Evolutionary conservation across 768 basidiomycete species (phyloP).

Genomic region (Trametes meyenii): DNA sequence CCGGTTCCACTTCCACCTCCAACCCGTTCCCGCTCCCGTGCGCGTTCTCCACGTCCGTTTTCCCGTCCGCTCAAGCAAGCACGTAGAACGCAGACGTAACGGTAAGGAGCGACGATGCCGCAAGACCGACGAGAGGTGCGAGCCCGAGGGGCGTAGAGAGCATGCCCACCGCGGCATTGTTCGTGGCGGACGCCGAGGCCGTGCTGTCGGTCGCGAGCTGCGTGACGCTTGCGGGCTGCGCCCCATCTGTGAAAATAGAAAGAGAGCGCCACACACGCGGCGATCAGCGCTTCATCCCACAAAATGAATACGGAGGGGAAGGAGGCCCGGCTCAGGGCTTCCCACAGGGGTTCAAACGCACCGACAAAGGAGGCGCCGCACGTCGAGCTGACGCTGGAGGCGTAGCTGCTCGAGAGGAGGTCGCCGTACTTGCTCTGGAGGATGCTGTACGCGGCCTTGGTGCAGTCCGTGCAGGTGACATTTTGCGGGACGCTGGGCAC

Average conservation of each 20-base stretch:
- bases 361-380: conserved; percentile 38
- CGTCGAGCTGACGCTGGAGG: conserved; percentile 21
- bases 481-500: conserved; percentile 28
- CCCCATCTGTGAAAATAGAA: conserved; percentile 30
- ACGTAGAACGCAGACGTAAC: conserved; percentile 27
- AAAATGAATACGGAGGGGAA: not conserved
- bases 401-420: conserved; percentile 19
- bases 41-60: too few species aligned
- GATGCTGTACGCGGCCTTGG: conserved; percentile 36
- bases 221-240: conserved; percentile 30
- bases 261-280: too few species aligned
- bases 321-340: not conserved
- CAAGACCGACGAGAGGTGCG: conserved; percentile 19
- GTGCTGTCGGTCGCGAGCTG: conserved; percentile 28
- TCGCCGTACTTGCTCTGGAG: conserved; percentile 28
- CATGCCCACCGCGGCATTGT: conserved; percentile 13
- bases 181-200: conserved; percentile 14
- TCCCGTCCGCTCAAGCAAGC: conserved; percentile 19
- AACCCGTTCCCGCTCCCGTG: too few species aligned
- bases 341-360: conserved; percentile 22
- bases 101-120: conserved; percentile 21
- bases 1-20: too few species aligned
- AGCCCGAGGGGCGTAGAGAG: conserved; percentile 9
- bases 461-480: conserved; percentile 39
- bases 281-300: not conserved